Conservation (phyloP, 768 basidiomycete genomes). For the Boletus subcaerulescens region DNA sequence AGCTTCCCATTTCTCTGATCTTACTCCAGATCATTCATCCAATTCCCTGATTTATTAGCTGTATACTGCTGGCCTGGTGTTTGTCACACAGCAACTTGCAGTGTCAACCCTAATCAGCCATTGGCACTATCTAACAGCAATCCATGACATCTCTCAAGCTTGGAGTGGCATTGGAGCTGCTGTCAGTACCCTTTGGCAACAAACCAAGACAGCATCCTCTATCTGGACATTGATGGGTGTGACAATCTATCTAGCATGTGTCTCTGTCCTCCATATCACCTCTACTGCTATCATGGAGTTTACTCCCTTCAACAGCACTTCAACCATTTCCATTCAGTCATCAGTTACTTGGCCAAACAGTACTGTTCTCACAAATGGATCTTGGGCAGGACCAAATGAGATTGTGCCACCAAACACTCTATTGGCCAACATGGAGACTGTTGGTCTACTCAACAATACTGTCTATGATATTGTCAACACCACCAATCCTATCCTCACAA, state of each 20-base stretch:
- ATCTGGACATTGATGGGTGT: conserved; percentile 9
- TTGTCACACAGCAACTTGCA: conserved; percentile 20
- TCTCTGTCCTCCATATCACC: conserved; percentile 20
- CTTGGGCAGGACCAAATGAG: not conserved
- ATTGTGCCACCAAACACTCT: not conserved
- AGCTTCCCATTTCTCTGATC: not conserved
- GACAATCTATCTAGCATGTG: conserved; percentile 11
- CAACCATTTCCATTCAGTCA: not conserved
- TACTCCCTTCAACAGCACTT: conserved; percentile 6
- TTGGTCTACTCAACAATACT: conserved; percentile 1
- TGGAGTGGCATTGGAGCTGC: conserved; percentile 26
- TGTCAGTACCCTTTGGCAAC: conserved; percentile 10
- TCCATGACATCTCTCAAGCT: conserved; percentile 20
- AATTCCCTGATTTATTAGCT: conserved; percentile 1
- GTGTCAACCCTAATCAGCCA: not conserved
- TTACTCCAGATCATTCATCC: not conserved
- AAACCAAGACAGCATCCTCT: conserved; percentile 13
- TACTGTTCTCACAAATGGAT: not conserved
- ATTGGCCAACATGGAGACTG: not conserved
- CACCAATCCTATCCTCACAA: not conserved
- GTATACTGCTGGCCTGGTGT: conserved; percentile 19
- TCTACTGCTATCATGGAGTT: conserved; percentile 22
- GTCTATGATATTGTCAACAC: not conserved
- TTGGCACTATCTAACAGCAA: conserved; percentile 14
- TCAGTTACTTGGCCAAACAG: conserved; percentile 3